Evolutionary conservation across 768 basidiomycete species (phyloP).

Genomic region (Boletus rufocinnamomeus): DNA sequence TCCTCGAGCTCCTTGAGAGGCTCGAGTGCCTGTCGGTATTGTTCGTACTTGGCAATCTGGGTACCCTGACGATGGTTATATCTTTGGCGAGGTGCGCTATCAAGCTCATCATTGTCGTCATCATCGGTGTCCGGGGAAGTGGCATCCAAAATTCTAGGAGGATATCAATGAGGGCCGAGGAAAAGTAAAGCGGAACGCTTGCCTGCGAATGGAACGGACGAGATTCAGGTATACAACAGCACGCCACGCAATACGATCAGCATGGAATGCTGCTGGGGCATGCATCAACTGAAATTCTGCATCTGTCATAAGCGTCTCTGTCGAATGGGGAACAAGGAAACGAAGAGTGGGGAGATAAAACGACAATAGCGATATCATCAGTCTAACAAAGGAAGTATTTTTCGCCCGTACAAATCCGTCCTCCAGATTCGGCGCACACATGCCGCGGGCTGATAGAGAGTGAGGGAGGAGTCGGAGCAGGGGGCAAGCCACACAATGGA

Average conservation of each 20-base stretch:
- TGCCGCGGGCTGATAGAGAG: background rate
- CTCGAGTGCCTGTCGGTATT: conserved; percentile 61
- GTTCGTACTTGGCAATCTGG: conserved; percentile 59
- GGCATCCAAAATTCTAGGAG: conserved; percentile 67
- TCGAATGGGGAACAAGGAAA: conserved; percentile 3
- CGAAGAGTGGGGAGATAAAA: background rate
- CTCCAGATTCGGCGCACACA: conserved; percentile 4
- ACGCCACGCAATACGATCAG: conserved; percentile 83
- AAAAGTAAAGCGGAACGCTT: conserved; percentile 25
- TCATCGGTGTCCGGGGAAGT: conserved; percentile 65
- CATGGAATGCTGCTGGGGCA: conserved; percentile 71
- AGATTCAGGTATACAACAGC: conserved; percentile 88
- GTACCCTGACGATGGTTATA: conserved; percentile 43
- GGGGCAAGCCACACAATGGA: background rate
- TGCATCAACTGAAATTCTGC: conserved; percentile 85
- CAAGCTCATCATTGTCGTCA: conserved; percentile 56
- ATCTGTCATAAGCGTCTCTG: conserved; percentile 22
- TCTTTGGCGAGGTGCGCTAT: conserved; percentile 52
- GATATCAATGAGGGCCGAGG: conserved; percentile 5
- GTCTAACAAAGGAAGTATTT: conserved; percentile 9
- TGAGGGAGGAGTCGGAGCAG: background rate
- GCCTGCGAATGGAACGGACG: conserved; percentile 79
- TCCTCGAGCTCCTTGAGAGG: conserved; percentile 73
- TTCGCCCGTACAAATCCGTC: background rate
- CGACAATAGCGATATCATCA: conserved; percentile 5